Evolutionary conservation across 352 stramenopile genomes (phyloP), one percentile per base, ranked within the genome.

Genomic region (Saprolegnia diclina): DNA sequence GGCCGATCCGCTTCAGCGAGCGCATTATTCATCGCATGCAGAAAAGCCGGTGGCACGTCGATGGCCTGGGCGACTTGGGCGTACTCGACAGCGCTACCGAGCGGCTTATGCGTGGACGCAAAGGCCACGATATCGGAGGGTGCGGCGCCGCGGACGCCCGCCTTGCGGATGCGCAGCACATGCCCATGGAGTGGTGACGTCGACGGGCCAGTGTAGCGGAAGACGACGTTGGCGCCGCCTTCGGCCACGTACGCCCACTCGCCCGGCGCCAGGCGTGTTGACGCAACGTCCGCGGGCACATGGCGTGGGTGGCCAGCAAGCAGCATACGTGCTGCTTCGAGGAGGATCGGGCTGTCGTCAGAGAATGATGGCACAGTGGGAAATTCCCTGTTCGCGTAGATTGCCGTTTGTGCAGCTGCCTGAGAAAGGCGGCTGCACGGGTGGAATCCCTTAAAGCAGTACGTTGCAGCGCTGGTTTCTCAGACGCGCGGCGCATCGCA

Each of bases 181-280:
- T 87, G 89, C 14, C 85, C 86, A 24, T 82, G 79, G 35, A 95
- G 91, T 14, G 50, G 50, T 1, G 74, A 72, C 0, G 73, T 53
- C 10, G 52, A 40, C 5, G 48, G 19, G 21, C 62, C 67, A 14
- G 56, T 35, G 71, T 94, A 87, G 11, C 86, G 85, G 71, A 92
- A 92, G 13, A 93, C 72, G 40, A 95, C 82, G 75, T 95, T 95
- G 13, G 88, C 86, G 65, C 85, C 88, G 38, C 88, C 88, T 61
- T 95, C 88, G 7, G 83, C 84, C 50, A 94, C 82, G 74, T 95
- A 95, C 65, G 88, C 91, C 88, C 88, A 95, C 69, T 95, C 86
- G 50, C 67, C 70, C 13, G 80, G 81, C 9, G 66, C 57, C 24
- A 91, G 74, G 6, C 37, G 11, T 24, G 52, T 59, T 59, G 52